Evolutionary conservation across 495 filamentous ascomycete genomes (phyloP), one percentile per base, ranked within the genome.

Genomic region (Podospora pseudopauciseta): DNA sequence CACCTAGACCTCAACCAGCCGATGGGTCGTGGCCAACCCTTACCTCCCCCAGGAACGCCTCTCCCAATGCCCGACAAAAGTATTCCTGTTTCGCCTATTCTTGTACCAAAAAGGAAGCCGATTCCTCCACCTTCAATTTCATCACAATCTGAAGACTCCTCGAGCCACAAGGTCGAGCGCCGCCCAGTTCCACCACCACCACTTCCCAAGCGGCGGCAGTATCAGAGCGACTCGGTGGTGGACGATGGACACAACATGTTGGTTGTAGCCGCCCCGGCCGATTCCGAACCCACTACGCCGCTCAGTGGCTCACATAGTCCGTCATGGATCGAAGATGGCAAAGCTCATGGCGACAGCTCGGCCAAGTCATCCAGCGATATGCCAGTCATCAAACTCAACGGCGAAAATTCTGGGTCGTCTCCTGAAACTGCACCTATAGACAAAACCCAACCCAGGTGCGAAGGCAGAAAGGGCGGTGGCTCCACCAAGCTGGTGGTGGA

Each of bases 11-110:
- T 87, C 15, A 82, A 86, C 53, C 85, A 88, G 70, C 89, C 91
- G 34, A 91, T 94, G 76, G 89, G 91, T 4, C 86, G 90, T 30
- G 90, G 91, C 3, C 89, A 86, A 18, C 90, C 89, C 6, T 82
- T 94, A 2, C 91, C 92, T n/a, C 89, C 87, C 7, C 91, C 91
- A 5, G 88, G 90, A 44, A 87, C 84, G 32, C 89, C 89, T 5
- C 79, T 88, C 11, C 87, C 87, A 4, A 82, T 81, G 58, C 84
- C 87, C 18, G 84, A 85, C 5, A 77, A 76, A 68, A 85, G 84
- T 27, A 80, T 84, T 44, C 87, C 86, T 69, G 83, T 82, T 9
- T 80, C 84, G 20, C 81, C 88, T 0, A 82, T 85, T 60, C 80
- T 81, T 19, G 76, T 88, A 2, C 88, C 90, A 18, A 92, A 80